Evolutionary conservation across 768 basidiomycete genomes (phyloP), one percentile per base, ranked within the genome.

Genomic region (Auricularia cornea): DNA sequence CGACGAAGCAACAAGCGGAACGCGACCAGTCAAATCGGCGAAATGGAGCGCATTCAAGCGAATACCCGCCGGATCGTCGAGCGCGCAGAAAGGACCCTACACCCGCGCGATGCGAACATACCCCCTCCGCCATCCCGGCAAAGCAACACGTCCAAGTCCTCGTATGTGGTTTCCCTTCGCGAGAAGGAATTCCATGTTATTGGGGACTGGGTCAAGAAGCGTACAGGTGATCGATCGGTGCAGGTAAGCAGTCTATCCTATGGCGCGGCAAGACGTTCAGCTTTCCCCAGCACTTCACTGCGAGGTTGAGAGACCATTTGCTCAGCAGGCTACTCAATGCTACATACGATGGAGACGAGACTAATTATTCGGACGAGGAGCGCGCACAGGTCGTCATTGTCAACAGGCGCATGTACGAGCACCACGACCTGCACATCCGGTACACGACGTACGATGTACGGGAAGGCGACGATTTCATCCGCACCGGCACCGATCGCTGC

Each of bases 391-490:
- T 73, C 4, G 14, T 67, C 2, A 29, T 73, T 23, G n/a, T 28
- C 8, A 41, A 67, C 6, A 48, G 70, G 48, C 59, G 59, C 5
- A 41, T 73, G 3, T 72, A 70, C 62, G 16, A 38, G 1, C 71
- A 73, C 63, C 60, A 63, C 2, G 63, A 56, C 0, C 11, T 69
- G 3, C 64, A 61, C 0, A 32, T 74, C 31, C 71, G 67, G 33
- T 70, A 66, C 61, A 71, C 70, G 1, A 68, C 70, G 0, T 71
- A 70, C 61, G 62, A 71, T 56, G 29, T 68, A 8, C 65, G 59
- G 3, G 65, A 63, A 2, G 65, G 30, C 16, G 56, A 61, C 16
- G 66, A 71, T 52, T 64, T 61, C 12, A 30, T 74, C 31, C 73
- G 65, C 14, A 71, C 70, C 1, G 59, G 66, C 0, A 62, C 59